Evolutionary conservation across 2,329 filamentous ascomycete genomes (phyloP), one percentile per base, ranked within the genome.

Genomic region (Fusarium foetens): DNA sequence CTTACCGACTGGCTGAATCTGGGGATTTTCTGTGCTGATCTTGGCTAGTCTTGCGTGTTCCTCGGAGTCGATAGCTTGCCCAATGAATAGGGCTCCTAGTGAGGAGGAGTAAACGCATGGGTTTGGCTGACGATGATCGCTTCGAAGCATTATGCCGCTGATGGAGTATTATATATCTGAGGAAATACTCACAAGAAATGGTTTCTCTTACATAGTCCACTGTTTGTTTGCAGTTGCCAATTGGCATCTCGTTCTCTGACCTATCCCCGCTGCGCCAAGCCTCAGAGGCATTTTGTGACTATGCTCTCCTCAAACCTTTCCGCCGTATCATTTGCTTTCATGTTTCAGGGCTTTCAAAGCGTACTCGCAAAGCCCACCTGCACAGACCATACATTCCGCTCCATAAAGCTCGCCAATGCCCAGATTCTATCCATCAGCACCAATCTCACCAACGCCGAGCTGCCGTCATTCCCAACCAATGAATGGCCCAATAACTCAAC

Each of bases 271-370:
- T 17, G 4, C 31, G 10, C 38, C 19, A 45, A 25, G 39, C n/a
- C 10, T 10, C 7, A 11, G 13, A 16, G 33, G 29, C 29, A 38
- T 13, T 38, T 33, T 2, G 29, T 19, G 16, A 59, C 8, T 21
- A 66, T 66, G 63, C 5, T 66, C 3, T 27, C 64, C 31, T 58
- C 51, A 16, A 51, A 66, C 6, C 5, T 66, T 8, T 35, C 43
- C 12, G 27, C 7, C 8, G 25, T 51, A 7, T 25, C 43, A 0
- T 5, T 58, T 4, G 9, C 63, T 0, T 5, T 59, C 3, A 6
- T 66, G 1, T 25, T 66, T 3, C 61, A 66, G 29, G 51, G 43
- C 1, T 8, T 52, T 8, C 52, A 41, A 8, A 35, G 31, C 3
- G 39, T n/a, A 0, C 16, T 16, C 0, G 29, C 41, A 1, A 52